Conservation (phyloP, 192 early-diverging fungal genomes). For the Rhizophagus sp. region DNA sequence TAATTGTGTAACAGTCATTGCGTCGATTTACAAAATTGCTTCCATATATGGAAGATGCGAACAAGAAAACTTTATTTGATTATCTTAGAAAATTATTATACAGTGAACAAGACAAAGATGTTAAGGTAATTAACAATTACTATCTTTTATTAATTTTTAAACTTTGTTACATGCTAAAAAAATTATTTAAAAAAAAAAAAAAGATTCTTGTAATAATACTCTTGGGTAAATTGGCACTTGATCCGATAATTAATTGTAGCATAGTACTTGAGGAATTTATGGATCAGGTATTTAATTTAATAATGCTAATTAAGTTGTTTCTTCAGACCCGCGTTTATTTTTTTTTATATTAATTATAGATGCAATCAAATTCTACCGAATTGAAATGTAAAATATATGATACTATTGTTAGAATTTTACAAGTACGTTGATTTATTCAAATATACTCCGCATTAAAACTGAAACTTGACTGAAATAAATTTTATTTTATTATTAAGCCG, state of each 20-base stretch:
- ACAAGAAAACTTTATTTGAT: not conserved
- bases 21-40: not conserved
- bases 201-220: constrained; percentile 14
- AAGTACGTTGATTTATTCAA: constrained; percentile 4
- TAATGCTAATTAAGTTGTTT: not conserved
- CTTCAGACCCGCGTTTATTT: not conserved
- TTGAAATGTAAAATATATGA: constrained; percentile 29
- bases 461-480: constrained; percentile 6
- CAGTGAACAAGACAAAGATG: constrained; percentile 37
- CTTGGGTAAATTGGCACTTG: constrained; percentile 1
- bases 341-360: constrained; percentile 14
- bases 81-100: not conserved
- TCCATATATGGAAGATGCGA: not conserved
- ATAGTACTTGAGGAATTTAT: constrained; percentile 37
- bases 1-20: not conserved
- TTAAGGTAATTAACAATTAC: not conserved
- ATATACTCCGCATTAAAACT: not conserved
- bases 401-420: constrained; percentile 24
- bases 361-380: constrained; percentile 44
- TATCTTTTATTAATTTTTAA: not conserved
- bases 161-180: constrained; percentile 1
- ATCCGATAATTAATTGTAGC: constrained; percentile 26
- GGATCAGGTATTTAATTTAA: constrained; percentile 32
- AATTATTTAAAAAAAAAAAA: not conserved
- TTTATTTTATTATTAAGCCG: not conserved